Evolutionary conservation across 306 rosid species (phyloP), one percentile per base, ranked within the genome.

Genomic region (Medicago lupulina): DNA sequence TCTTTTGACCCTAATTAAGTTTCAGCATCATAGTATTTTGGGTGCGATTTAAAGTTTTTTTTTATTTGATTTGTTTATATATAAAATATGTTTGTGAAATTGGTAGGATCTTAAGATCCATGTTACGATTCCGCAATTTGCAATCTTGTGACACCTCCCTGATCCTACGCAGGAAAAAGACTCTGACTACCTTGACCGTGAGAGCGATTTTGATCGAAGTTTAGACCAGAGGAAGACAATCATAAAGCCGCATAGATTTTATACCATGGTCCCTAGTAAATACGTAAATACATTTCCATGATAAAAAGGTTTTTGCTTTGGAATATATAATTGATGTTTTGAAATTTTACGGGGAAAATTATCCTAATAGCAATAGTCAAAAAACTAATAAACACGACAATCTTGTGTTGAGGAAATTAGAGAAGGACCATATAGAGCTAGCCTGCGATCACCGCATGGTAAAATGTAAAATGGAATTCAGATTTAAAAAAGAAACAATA

Each of bases 401-500:
- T 81, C 47, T 57, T 21, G 51, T 1, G 34, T 43, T 70, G 17
- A 49, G 44, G 69, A 40, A 60, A 58, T 49, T 38, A 31, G 76
- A 62, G 70, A 57, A 84, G 15, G 53, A 49, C 72, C 38, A 38
- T 23, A 40, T 8, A 41, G 76, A 71, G 55, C 78, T 7, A 49
- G 43, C 71, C 67, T 59, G 23, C 61, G 61, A 76, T 23, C 67
- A 72, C 62, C 39, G 18, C 53, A 18, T 6, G 21, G 65, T 39
- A 77, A 36, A 44, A 31, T 34, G 63, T 43, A 64, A 76, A 79
- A 49, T 76, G 51, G 8, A 73, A 70, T 21, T 64, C 41, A 38
- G 68, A 79, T 70, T 49, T 12, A 62, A 11, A 74, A 81, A 15
- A 62, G 36, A 81, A 55, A 28, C 43, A 68, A 14, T 13, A 14